Percentiles rank a stretch among this genome's conserved stretches.
Evolutionary conservation across 768 basidiomycete species (phyloP).

Genomic region (Lactifluus piperatus): DNA sequence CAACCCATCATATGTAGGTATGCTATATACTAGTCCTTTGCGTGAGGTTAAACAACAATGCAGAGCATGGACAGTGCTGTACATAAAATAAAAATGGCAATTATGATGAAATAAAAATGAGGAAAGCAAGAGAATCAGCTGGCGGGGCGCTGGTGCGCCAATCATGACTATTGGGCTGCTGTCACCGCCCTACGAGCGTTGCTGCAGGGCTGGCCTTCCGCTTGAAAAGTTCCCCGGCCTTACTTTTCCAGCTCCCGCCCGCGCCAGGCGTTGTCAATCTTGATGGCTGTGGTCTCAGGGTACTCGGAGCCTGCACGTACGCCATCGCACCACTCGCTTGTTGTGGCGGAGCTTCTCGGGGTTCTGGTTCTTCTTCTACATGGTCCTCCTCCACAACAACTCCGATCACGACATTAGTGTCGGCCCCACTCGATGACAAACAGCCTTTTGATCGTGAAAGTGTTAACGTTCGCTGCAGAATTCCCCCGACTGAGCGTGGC

Average conservation of each 20-base stretch:
- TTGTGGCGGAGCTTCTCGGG: not conserved
- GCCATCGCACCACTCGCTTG: not conserved
- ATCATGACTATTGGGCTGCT: not conserved
- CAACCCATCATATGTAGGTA: not conserved
- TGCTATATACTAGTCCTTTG: not conserved
- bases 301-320: constrained; percentile 4
- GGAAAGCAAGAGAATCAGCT: not conserved
- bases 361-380: constrained; percentile 9
- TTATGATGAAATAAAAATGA: not conserved
- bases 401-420: constrained; percentile 17
- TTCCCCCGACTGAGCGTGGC: constrained; percentile 15
- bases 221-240: constrained; percentile 6
- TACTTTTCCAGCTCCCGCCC: constrained; percentile 9
- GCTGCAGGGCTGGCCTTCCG: not conserved
- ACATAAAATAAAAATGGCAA: not conserved
- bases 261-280: constrained; percentile 6
- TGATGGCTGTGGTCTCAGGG: constrained; percentile 2
- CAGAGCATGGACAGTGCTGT: not conserved
- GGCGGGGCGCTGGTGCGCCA: not conserved
- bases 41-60: not conserved
- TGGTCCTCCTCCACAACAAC: constrained; percentile 20
- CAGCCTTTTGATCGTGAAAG: constrained; percentile 9
- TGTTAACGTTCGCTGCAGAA: constrained; percentile 15
- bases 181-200: not conserved
- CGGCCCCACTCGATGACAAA: not conserved